Evolutionary conservation across 129 eudicot species (phyloP), one percentile per base, ranked within the genome.

Genomic region (Solidago caesia): DNA sequence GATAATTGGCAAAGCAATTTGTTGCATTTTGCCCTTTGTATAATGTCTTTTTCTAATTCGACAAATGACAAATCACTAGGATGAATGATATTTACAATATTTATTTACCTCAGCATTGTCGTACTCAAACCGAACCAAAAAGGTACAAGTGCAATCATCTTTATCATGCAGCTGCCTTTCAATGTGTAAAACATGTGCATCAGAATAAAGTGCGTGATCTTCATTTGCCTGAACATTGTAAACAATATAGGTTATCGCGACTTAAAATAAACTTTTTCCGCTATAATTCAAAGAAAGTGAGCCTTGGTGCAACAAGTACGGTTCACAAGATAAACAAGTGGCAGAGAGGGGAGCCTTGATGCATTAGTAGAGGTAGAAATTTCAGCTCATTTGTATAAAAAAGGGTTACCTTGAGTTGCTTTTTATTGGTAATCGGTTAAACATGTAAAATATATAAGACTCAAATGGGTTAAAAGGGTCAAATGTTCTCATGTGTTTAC

Each of bases 131-230:
- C 90, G 85, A 70, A 89, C 94, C 62, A 81, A 71, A 83, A 89
- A 92, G 69, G 70, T 69, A 72, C 98, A 92, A 26, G 70, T 82
- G 81, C 98, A 92, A 68, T 48, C 49, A 8, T 76, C 81, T 4
- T 47, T 67, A 53, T 84, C 95, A 44, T 92, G 98, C 74, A 48
- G 1, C 48, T 62, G 83, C 43, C 92, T 84, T 67, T 89, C 82
- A 52, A 89, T 71, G 43, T 80, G 83, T 68, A 87, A 3, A 11
- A 89, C 62, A 43, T 75, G 77, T 43, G 96, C 96, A 84, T 92
- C 98, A 58, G 84, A 73, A 76, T 92, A 89, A 13, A 92, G 83
- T 71, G 96, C 96, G 67, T 84, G 81, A 76, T 89, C 87, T 56
- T 82, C 90, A 60, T 76, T 84, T 84, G 88, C 96, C 98, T 92